Conservation (phyloP, 1,284 basidiomycete species). For the Tranzscheliella williamsii region DNA sequence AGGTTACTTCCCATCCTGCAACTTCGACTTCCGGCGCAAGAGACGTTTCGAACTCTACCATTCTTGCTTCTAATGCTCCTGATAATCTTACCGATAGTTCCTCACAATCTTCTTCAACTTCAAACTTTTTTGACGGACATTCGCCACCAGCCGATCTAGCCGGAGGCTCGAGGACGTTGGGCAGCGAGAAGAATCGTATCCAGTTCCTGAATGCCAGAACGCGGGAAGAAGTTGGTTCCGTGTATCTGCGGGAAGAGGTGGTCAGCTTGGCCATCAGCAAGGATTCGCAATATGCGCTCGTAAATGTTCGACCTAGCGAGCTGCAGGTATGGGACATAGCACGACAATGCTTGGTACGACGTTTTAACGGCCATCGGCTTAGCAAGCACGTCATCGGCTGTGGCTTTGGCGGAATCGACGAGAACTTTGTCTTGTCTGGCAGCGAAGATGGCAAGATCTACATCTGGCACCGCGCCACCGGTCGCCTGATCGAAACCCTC, state of each 20-base stretch:
- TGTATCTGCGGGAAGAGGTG: conserved; percentile 71
- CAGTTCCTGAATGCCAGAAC: conserved; percentile 75
- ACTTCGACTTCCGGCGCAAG: conserved; percentile 5
- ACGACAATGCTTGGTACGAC: conserved; percentile 67
- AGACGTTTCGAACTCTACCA: conserved; percentile 11
- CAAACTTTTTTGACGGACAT: not conserved
- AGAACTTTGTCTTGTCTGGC: conserved; percentile 87
- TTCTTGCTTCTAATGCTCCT: conserved; percentile 17
- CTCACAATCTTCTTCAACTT: conserved; percentile 3
- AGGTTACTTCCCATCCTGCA: conserved; percentile 8
- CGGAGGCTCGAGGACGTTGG: conserved; percentile 61
- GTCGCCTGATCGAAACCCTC: conserved; percentile 78
- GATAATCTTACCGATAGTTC: conserved; percentile 26
- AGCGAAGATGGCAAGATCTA: conserved; percentile 83
- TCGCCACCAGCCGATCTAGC: conserved; percentile 24
- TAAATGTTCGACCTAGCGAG: conserved; percentile 73
- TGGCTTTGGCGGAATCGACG: conserved; percentile 89
- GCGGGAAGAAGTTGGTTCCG: conserved; percentile 63
- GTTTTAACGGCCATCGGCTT: conserved; percentile 46
- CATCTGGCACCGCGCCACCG: conserved; percentile 89
- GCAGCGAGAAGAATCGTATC: conserved; percentile 66
- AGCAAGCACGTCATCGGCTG: conserved; percentile 77
- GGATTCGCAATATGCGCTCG: conserved; percentile 82
- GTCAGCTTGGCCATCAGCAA: conserved; percentile 71
- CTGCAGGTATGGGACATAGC: conserved; percentile 83